Base-by-base conservation (phyloP, 345 rosid species). In the Corchorus capsularis region DNA sequence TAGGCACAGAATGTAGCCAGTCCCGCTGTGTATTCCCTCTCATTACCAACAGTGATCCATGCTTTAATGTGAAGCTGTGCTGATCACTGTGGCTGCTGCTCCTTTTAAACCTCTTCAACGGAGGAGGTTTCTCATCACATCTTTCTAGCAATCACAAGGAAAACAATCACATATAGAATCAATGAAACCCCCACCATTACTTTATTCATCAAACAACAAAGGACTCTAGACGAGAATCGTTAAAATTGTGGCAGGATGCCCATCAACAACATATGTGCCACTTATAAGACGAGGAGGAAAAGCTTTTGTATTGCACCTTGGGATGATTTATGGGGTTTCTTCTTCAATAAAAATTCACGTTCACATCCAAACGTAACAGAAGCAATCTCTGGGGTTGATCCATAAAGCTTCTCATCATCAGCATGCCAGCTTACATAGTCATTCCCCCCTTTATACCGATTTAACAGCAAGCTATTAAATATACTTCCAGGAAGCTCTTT, bases 401-500 rank as follows among this genome's bases (percentile, higher is more conserved):
- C 96, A 17, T 90, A 93, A 68, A 89, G 87, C 77, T 85, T 79
- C 82, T 93, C 99, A 45, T 90, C 99, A 80, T 95, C 98, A 1
- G 97, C 88, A 78, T 95, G 99, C 99, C 98, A 95, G 75, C 88
- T 87, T 55, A 93, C 94, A 66, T 89, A 85, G 76, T 95, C 97
- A 62, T 75, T 85, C 32, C 95, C 91, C 34, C 92, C 95, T 72
- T 88, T 87, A 64, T 94, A 93, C 53, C 94, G 88, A 56, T 93
- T 94, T 74, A 94, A 80, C 13, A 94, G 83, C 81, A 94, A 86
- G 86, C 98, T 93, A 81, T 94, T 94, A 82, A 93, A 93, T 73
- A 68, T 87, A 85, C 93, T 87, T 12, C 93, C 97, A 16, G 97
- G 98, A 67, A 93, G 86, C 20, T 79, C 90, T 80, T 80, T 76